phyloP scores from a whole-genome alignment of 495 filamentous ascomycete species.

The Penicillium herquei region DNA sequence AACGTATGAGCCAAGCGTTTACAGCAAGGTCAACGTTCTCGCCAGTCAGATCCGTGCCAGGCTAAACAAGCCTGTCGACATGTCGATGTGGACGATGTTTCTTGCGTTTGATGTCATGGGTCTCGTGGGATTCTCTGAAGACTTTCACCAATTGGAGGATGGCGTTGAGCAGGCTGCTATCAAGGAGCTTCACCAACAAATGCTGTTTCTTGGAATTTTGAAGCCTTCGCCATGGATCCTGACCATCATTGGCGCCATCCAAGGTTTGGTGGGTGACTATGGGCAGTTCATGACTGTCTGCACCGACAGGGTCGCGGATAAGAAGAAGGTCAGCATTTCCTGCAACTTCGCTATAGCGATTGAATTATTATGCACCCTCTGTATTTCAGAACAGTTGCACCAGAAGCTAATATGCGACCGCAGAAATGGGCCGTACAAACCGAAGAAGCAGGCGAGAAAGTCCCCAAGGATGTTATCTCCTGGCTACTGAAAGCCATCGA shows the following conservation, averaged over 20 bases:
- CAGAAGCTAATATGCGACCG: background rate
- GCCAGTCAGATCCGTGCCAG: background rate
- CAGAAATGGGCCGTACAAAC: background rate
- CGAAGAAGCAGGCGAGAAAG: background rate
- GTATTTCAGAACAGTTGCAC: no score
- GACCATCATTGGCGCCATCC: background rate
- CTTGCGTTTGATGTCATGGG: background rate
- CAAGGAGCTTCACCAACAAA: background rate
- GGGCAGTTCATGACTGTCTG: constrained; percentile 1
- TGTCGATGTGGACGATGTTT: background rate
- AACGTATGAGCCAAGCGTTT: background rate
- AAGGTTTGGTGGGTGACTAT: background rate
- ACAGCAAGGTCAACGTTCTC: background rate
- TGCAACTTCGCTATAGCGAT: background rate
- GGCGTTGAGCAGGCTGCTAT: background rate
- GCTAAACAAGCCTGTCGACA: background rate
- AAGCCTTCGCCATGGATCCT: background rate
- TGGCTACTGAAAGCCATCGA: background rate
- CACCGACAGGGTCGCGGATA: background rate
- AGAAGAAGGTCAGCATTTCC: background rate
- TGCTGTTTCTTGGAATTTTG: constrained; percentile 1
- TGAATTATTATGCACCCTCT: no score
- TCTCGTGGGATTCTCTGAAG: background rate
- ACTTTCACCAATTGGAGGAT: background rate
- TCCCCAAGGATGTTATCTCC: background rate